Evolutionary conservation across 2,329 filamentous ascomycete genomes (phyloP), one percentile per base, ranked within the genome.

Genomic region (Scortechinia acanthostroma): DNA sequence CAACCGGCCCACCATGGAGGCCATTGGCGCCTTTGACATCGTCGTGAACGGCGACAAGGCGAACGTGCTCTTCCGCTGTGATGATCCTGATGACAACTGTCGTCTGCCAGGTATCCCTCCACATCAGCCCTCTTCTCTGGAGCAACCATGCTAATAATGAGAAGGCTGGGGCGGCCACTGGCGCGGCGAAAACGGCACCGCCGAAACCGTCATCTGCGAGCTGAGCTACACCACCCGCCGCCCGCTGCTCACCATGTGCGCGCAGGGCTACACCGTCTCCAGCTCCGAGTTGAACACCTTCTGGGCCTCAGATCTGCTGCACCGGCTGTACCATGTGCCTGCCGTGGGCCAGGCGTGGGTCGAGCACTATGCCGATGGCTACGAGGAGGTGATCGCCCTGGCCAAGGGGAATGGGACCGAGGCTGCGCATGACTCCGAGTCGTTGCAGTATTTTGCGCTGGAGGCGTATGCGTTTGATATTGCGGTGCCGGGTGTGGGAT

Each of bases 161-260:
- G 43, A 33, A 84, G 80, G 66, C 44, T 86, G 75, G 73, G 83
- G 69, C 42, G 83, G 83, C 23, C 82, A 87, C 65, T 84, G 76
- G 76, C 76, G 83, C 45, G 82, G 82, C 37, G 55, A 59, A 21
- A 86, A 86, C 49, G 81, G 73, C 2, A 79, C 80, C 2, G 61
- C 69, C 1, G 81, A 87, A 60, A 87, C 82, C 2, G 83, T 86
- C 51, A 86, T 87, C 59, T 87, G 83, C 61, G 70, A 73, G 3
- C 65, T 76, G 2, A 84, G 80, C 2, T 87, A 78, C 59, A 55
- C 63, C 28, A 70, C 69, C 42, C 77, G 82, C 43, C 72, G 70
- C 25, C 71, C 70, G 17, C 71, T 87, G 4, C 66, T 72, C 43
- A 70, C 71, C 22, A 67, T 86, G 54, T 87, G 83, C 58, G 70